Evolutionary conservation across 1,284 basidiomycete species (phyloP).

Genomic region (Boletellus deceptivus): DNA sequence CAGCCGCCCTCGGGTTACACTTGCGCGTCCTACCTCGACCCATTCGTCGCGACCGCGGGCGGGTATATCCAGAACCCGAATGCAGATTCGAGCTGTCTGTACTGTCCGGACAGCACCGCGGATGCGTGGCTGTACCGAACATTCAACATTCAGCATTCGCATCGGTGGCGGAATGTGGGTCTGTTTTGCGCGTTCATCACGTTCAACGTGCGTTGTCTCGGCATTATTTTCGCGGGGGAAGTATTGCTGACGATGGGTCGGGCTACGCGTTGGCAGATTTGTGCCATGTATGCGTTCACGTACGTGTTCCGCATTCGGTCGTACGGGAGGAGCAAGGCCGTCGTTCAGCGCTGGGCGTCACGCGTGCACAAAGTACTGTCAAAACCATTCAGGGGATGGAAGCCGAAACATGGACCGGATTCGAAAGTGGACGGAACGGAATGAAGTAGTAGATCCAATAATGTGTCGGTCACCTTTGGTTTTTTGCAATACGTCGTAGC

Average conservation of each 20-base stretch:
- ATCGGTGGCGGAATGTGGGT: constrained; percentile 53
- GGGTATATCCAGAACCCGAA: constrained; percentile 79
- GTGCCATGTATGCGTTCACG: constrained; percentile 33
- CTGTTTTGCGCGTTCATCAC: constrained; percentile 43
- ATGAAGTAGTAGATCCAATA: background rate
- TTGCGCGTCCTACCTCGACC: constrained; percentile 65
- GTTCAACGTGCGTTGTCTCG: constrained; percentile 46
- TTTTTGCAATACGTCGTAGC: too few species aligned
- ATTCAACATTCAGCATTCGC: constrained; percentile 50
- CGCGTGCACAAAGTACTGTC: background rate
- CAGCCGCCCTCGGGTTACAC: constrained; percentile 71
- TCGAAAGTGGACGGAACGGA: background rate
- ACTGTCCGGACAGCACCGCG: constrained; percentile 54
- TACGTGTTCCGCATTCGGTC: constrained; percentile 39
- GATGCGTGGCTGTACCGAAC: constrained; percentile 42
- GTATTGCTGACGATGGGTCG: background rate
- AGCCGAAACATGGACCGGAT: background rate
- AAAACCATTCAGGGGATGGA: background rate
- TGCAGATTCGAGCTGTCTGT: constrained; percentile 59
- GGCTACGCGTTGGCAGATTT: constrained; percentile 21
- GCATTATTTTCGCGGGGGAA: background rate
- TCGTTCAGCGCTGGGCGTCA: background rate
- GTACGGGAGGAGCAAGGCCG: constrained; percentile 14
- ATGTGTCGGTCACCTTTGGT: too few species aligned
- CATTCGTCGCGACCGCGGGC: constrained; percentile 59